Evolutionary conservation across 306 rosid genomes (phyloP).

Genomic region (Macrotyloma uniflorum): DNA sequence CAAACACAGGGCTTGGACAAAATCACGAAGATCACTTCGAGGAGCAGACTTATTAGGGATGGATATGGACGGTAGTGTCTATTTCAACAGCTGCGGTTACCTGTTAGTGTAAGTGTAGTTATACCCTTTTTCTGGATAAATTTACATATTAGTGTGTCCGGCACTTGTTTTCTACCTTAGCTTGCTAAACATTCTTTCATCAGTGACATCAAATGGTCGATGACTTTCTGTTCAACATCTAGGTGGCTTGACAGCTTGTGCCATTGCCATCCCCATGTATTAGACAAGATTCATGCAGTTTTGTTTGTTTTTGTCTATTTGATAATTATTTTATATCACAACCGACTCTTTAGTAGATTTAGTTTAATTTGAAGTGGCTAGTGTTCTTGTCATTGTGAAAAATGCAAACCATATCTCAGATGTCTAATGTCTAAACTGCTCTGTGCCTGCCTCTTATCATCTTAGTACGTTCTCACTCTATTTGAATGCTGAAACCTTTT

Average conservation of each 20-base stretch:
- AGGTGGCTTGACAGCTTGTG: slow-evolving; percentile 1
- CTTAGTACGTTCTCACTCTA: slow-evolving; percentile 34
- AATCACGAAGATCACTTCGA: slow-evolving; percentile 73
- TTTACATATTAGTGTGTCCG: slow-evolving; percentile 23
- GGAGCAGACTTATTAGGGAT: slow-evolving; percentile 87
- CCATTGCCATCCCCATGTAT: neutral
- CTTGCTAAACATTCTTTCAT: slow-evolving; percentile 20
- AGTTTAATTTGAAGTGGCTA: slow-evolving; percentile 17
- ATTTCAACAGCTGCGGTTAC: slow-evolving; percentile 79
- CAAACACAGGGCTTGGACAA: slow-evolving; percentile 64
- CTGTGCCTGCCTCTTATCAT: slow-evolving; percentile 34
- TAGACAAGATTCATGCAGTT: slow-evolving; percentile 17
- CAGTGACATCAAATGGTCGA: slow-evolving; percentile 2
- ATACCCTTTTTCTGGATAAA: slow-evolving; percentile 29
- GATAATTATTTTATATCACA: slow-evolving; percentile 11
- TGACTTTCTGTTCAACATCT: slow-evolving; percentile 25
- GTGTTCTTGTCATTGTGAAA: slow-evolving; percentile 9
- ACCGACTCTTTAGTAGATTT: slow-evolving; percentile 18
- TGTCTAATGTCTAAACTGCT: slow-evolving; percentile 16
- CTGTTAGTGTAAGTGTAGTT: slow-evolving; percentile 86
- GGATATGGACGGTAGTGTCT: slow-evolving; percentile 86
- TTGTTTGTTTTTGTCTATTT: neutral
- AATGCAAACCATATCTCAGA: neutral
- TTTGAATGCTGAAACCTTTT: slow-evolving; percentile 46
- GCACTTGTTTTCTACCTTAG: slow-evolving; percentile 14